Evolutionary conservation across 768 basidiomycete species (phyloP).

Genomic region (Lactifluus volemus): DNA sequence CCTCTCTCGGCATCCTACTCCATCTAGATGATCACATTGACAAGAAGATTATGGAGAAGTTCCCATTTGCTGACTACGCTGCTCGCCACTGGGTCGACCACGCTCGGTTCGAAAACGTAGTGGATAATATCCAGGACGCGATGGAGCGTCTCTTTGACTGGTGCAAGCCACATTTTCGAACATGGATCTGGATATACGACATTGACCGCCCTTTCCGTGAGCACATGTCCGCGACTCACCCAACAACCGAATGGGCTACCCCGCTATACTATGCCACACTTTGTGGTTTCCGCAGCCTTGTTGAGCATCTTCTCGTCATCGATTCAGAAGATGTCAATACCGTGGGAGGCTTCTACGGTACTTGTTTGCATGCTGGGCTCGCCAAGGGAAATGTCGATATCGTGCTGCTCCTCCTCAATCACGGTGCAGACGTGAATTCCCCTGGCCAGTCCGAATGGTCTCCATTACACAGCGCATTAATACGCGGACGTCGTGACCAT

Average conservation of each 20-base stretch:
- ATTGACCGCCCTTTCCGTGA: neutral
- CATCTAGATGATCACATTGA: neutral
- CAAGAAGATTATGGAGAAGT: neutral
- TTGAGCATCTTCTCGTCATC: neutral
- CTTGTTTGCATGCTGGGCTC: neutral
- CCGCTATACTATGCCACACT: neutral
- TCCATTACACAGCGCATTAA: neutral
- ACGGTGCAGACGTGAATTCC: neutral
- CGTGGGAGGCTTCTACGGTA: neutral
- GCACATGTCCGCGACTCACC: neutral
- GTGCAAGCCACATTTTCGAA: neutral
- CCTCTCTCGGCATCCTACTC: neutral
- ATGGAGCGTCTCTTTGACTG: neutral
- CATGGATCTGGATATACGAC: slow-evolving; percentile 6
- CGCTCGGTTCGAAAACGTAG: neutral
- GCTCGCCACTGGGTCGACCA: slow-evolving; percentile 2
- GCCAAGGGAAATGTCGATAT: neutral
- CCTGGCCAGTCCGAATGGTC: neutral
- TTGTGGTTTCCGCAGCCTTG: neutral
- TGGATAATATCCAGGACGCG: neutral
- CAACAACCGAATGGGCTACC: neutral
- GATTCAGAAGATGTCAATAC: neutral
- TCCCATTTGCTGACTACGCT: neutral
- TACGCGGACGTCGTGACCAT: neutral
- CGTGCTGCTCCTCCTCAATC: neutral